Evolutionary conservation across 805 yeast genomes (phyloP).

Genomic region (Candida caryicola): DNA sequence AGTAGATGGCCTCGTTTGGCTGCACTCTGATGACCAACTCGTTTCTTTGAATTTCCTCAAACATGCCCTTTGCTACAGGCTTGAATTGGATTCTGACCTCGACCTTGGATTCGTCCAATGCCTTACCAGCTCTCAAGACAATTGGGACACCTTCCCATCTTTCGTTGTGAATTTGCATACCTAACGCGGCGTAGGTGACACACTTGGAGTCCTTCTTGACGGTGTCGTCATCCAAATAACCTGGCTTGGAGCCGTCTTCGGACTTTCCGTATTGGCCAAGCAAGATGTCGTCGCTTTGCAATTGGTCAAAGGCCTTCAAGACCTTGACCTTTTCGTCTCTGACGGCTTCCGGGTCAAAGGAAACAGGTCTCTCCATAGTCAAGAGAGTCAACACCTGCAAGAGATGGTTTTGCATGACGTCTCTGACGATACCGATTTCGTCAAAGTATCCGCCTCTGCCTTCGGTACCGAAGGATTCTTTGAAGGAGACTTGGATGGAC

Average conservation of each 20-base stretch:
- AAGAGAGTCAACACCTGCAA: slow-evolving; percentile 87
- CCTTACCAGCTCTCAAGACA: slow-evolving; percentile 95
- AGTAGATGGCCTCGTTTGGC: slow-evolving; percentile 90
- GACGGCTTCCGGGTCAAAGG: slow-evolving; percentile 88
- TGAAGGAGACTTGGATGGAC: slow-evolving; percentile 85
- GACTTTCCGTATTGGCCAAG: slow-evolving; percentile 87
- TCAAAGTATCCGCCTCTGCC: slow-evolving; percentile 99
- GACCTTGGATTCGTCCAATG: slow-evolving; percentile 91
- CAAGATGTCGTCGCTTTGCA: slow-evolving; percentile 63
- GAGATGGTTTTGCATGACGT: slow-evolving; percentile 97
- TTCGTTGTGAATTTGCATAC: slow-evolving; percentile 78
- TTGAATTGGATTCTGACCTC: slow-evolving; percentile 93
- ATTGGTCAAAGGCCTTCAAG: slow-evolving; percentile 71
- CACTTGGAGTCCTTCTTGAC: slow-evolving; percentile 80
- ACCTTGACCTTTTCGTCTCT: slow-evolving; percentile 96
- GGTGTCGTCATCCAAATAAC: slow-evolving; percentile 88
- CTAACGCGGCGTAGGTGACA: slow-evolving; percentile 88
- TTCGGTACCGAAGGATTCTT: slow-evolving; percentile 98
- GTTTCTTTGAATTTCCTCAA: slow-evolving; percentile 77
- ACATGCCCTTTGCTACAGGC: slow-evolving; percentile 79
- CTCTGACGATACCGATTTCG: slow-evolving; percentile 90
- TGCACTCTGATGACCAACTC: slow-evolving; percentile 93
- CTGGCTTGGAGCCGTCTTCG: slow-evolving; percentile 85
- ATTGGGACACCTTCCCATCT: slow-evolving; percentile 99
- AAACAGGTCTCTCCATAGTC: slow-evolving; percentile 93